Conservation (phyloP, 2,329 filamentous ascomycete species). For the Allantophomopsis lycopodina region DNA sequence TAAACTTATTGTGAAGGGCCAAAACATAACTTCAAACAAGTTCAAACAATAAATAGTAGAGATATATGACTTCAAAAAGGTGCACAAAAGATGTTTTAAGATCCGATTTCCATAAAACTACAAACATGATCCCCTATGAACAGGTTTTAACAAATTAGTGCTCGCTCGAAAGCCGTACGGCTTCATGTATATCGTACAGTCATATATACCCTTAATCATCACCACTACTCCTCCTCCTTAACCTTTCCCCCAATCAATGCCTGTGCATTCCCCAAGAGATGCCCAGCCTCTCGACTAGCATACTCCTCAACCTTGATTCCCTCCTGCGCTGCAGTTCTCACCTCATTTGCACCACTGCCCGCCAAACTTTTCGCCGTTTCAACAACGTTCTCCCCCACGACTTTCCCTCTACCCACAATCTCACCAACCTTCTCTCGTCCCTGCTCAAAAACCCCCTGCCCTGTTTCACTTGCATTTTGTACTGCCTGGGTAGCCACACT, state of each 20-base stretch:
- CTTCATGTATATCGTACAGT: no score
- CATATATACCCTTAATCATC: no score
- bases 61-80: no score
- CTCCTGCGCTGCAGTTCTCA: background rate
- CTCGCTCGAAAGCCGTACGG: no score
- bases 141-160: no score
- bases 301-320: constrained; percentile 1
- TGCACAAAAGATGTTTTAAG: no score
- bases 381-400: constrained; percentile 1
- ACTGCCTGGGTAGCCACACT: constrained; percentile 7
- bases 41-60: no score
- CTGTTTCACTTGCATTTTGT: constrained; percentile 7
- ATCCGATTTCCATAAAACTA: no score
- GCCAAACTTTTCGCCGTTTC: background rate
- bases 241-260: constrained; percentile 12
- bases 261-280: constrained; percentile 15
- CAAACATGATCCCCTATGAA: no score
- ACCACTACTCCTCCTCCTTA: constrained; percentile 7
- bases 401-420: background rate
- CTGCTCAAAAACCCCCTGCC: constrained; percentile 6
- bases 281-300: constrained; percentile 10
- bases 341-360: background rate
- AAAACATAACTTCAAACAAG: no score
- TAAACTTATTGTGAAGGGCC: no score
- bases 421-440: background rate